These are phyloP conservation scores for Pseudogymnoascus sp. DNA, from an alignment of 2,329 filamentous ascomycete genomes.

Conservation along the genomic window DNA sequence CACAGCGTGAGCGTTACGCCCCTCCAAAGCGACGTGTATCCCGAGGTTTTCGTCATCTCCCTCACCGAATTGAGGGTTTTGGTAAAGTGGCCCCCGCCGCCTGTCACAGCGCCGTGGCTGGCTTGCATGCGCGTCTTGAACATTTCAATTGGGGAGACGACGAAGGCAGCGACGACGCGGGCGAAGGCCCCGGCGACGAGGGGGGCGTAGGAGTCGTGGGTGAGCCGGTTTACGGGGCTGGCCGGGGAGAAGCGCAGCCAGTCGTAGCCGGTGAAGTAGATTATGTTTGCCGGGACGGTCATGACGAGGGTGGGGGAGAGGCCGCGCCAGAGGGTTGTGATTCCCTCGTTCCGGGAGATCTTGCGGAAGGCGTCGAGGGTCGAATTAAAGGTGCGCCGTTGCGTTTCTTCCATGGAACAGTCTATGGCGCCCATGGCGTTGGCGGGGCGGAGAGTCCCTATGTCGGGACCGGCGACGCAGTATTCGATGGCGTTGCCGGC, in stretches of 20 bases:
- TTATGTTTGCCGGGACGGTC: conserved; percentile 91
- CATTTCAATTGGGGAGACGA: conserved; percentile 86
- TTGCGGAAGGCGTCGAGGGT: conserved; percentile 89
- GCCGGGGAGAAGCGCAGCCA: conserved; percentile 70
- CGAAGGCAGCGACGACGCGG: conserved; percentile 70
- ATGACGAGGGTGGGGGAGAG: conserved; percentile 90
- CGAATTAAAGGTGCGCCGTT: conserved; percentile 76
- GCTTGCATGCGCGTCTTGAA: conserved; percentile 90
- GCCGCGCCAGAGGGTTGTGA: conserved; percentile 82
- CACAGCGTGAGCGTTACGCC: conserved; percentile 86
- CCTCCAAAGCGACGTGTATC: conserved; percentile 80
- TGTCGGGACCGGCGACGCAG: conserved; percentile 34
- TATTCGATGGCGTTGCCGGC: conserved; percentile 75
- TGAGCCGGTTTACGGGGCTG: conserved; percentile 60
- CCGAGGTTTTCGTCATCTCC: conserved; percentile 70
- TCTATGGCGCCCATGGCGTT: conserved; percentile 46
- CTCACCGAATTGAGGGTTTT: conserved; percentile 70
- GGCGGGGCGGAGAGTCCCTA: conserved; percentile 27
- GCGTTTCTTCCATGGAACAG: conserved; percentile 82
- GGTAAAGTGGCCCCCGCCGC: conserved; percentile 60
- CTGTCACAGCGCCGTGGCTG: conserved; percentile 44
- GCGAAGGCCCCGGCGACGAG: conserved; percentile 73
- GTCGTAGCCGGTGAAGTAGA: conserved; percentile 97
- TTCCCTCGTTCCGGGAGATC: conserved; percentile 87
- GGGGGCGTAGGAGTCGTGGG: conserved; percentile 67